phyloP scores from a whole-genome alignment of 768 basidiomycete species.

The Mrakia blollopis region DNA sequence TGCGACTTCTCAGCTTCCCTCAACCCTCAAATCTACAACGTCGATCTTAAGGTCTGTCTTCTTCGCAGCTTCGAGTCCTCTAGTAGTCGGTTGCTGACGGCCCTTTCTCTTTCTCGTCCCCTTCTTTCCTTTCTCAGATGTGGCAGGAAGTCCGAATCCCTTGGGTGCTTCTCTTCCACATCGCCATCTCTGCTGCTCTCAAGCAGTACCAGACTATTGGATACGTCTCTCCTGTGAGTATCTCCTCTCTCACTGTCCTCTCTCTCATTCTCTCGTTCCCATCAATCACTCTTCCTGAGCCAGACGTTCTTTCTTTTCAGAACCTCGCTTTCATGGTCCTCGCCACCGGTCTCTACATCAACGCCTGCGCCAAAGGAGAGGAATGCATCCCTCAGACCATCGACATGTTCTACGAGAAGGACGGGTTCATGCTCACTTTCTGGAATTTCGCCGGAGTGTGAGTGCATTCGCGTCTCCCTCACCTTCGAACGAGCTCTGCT shows the following conservation, averaged over 20 bases:
- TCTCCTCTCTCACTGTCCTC: not conserved
- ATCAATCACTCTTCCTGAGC: not conserved
- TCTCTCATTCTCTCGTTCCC: not conserved
- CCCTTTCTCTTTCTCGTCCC: not conserved
- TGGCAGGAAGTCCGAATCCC: slow-evolving; percentile 64
- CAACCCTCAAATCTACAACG: slow-evolving; percentile 83
- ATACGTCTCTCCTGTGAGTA: slow-evolving; percentile 64
- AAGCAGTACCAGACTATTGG: slow-evolving; percentile 93
- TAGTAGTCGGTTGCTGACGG: too few relatives aligned
- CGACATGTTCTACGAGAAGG: slow-evolving; percentile 99
- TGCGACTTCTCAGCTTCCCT: slow-evolving; percentile 55
- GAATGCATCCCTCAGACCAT: slow-evolving; percentile 95
- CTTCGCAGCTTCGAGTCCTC: slow-evolving; percentile 23
- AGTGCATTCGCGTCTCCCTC: not conserved
- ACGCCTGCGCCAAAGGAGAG: slow-evolving; percentile 61
- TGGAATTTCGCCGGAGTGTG: slow-evolving; percentile 88
- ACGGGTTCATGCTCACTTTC: slow-evolving; percentile 92
- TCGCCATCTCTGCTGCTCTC: slow-evolving; percentile 84
- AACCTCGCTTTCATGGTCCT: slow-evolving; percentile 96
- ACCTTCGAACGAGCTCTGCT: not conserved
- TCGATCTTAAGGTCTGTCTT: slow-evolving; percentile 66
- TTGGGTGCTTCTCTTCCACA: slow-evolving; percentile 92
- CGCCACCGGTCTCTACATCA: slow-evolving; percentile 93
- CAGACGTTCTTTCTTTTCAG: not conserved
- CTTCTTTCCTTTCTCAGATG: slow-evolving; percentile 4